Evolutionary conservation across 1,284 basidiomycete species (phyloP).

Genomic region (Cryptococcus sp.): DNA sequence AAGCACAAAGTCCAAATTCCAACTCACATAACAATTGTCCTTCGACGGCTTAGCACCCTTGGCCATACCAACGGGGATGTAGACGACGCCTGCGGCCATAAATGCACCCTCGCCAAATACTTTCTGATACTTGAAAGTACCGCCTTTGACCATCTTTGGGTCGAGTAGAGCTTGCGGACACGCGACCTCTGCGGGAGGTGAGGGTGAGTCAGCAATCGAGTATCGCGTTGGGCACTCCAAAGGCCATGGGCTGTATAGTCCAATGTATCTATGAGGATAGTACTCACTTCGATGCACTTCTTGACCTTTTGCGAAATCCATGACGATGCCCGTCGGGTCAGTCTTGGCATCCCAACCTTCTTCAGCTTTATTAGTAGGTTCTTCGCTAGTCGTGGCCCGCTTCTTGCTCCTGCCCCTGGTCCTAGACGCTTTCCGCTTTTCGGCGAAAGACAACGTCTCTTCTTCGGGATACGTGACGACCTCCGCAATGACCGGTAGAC

Average conservation of each 20-base stretch:
- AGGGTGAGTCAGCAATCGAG: not conserved
- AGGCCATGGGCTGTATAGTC: not conserved
- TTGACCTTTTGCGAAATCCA: conserved; percentile 65
- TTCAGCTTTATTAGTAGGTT: conserved; percentile 51
- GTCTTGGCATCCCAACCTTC: conserved; percentile 84
- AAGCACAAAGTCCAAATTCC: conserved; percentile 1
- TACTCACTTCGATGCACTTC: conserved; percentile 71
- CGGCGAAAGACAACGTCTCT: conserved; percentile 61
- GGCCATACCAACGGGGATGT: conserved; percentile 71
- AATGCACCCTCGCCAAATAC: conserved; percentile 92
- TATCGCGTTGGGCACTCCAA: not conserved
- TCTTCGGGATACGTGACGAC: conserved; percentile 71
- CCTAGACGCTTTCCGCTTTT: conserved; percentile 53
- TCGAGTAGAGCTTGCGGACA: conserved; percentile 69
- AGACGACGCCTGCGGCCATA: conserved; percentile 83
- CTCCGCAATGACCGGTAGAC: conserved; percentile 78
- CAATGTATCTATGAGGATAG: not conserved
- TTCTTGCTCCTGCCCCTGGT: conserved; percentile 53
- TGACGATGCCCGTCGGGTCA: conserved; percentile 65
- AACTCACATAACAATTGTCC: conserved; percentile 91
- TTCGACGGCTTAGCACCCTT: conserved; percentile 88
- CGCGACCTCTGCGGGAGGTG: conserved; percentile 63
- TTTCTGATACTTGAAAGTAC: conserved; percentile 84
- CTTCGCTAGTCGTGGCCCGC: conserved; percentile 22
- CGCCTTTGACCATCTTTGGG: conserved; percentile 61